A percentile compares a stretch with the other conserved stretches of the same genome.
Evolutionary conservation across 2,329 filamentous ascomycete genomes (phyloP).

Genomic region (Orbilia javanica): DNA sequence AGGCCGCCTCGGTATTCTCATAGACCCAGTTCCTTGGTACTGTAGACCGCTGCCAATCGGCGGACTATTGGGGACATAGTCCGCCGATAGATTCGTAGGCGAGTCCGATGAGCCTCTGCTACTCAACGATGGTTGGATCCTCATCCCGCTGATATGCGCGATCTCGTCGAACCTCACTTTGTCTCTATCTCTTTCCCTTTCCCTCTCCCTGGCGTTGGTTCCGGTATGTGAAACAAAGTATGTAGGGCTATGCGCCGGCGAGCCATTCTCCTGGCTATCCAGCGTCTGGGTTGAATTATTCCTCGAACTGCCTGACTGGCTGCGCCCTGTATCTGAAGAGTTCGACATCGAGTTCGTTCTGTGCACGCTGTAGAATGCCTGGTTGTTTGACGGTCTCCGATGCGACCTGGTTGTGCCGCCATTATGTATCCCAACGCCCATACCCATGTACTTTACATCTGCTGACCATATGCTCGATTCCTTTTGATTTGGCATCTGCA

Average conservation of each 20-base stretch:
- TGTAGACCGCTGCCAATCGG: not conserved
- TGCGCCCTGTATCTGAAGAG: slow-evolving; percentile 50
- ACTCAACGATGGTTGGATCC: slow-evolving; percentile 46
- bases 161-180: slow-evolving; percentile 55
- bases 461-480: slow-evolving; percentile 35
- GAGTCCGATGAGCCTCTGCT: slow-evolving; percentile 48
- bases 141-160: slow-evolving; percentile 51
- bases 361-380: slow-evolving; percentile 40
- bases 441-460: slow-evolving; percentile 41
- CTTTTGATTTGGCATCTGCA: slow-evolving; percentile 54
- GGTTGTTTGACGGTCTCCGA: slow-evolving; percentile 14
- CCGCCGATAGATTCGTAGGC: slow-evolving; percentile 47
- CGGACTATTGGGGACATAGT: slow-evolving; percentile 49
- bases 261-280: slow-evolving; percentile 49
- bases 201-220: slow-evolving; percentile 21
- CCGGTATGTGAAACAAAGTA: slow-evolving; percentile 46
- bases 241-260: slow-evolving; percentile 44
- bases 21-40: slow-evolving; percentile 30
- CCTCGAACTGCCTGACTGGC: slow-evolving; percentile 49
- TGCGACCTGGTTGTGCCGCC: not conserved
- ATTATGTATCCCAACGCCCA: slow-evolving; percentile 26
- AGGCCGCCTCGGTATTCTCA: slow-evolving; percentile 47
- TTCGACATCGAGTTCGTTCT: slow-evolving; percentile 55
- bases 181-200: slow-evolving; percentile 38
- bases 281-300: slow-evolving; percentile 53